phyloP scores from a whole-genome alignment of 139 green algal species.

The Asterochloris erici region DNA sequence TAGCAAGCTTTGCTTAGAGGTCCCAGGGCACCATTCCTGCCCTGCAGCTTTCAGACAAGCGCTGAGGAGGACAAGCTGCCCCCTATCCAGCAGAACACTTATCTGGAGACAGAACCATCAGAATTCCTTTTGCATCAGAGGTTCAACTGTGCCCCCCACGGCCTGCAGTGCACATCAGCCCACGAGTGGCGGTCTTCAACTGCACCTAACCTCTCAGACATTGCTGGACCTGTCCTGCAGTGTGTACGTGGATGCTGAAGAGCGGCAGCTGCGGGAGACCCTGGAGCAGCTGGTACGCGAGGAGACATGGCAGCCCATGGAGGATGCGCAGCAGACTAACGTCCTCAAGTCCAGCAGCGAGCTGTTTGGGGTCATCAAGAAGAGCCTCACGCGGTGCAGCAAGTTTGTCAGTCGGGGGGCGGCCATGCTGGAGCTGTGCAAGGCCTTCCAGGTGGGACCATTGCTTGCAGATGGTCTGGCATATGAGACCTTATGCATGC shows the following conservation, averaged over 20 bases:
- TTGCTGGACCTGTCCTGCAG: conserved; percentile 14
- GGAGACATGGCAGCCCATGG: conserved; percentile 80
- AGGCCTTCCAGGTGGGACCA: conserved; percentile 31
- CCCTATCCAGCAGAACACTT: too few species aligned
- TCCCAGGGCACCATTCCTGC: too few species aligned
- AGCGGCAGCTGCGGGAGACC: conserved; percentile 59
- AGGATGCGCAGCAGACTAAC: conserved; percentile 41
- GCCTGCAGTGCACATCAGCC: too few species aligned
- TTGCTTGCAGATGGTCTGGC: neutral
- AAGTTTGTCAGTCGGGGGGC: conserved; percentile 55
- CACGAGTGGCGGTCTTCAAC: too few species aligned
- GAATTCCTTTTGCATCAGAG: too few species aligned
- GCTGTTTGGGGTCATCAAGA: conserved; percentile 85
- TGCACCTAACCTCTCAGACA: too few species aligned
- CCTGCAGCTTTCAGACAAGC: too few species aligned
- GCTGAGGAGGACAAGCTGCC: too few species aligned
- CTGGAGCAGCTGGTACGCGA: conserved; percentile 69
- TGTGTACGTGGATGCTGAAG: conserved; percentile 75
- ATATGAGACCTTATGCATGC: neutral
- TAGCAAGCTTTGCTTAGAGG: too few species aligned
- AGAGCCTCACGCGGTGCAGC: conserved; percentile 73
- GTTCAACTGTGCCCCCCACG: too few species aligned
- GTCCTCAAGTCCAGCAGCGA: conserved; percentile 54
- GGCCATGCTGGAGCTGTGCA: conserved; percentile 30
- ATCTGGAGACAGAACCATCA: too few species aligned